Evolutionary conservation across 176 grass and related monocot species (phyloP).

Genomic region (Oropetium thomaeum): DNA sequence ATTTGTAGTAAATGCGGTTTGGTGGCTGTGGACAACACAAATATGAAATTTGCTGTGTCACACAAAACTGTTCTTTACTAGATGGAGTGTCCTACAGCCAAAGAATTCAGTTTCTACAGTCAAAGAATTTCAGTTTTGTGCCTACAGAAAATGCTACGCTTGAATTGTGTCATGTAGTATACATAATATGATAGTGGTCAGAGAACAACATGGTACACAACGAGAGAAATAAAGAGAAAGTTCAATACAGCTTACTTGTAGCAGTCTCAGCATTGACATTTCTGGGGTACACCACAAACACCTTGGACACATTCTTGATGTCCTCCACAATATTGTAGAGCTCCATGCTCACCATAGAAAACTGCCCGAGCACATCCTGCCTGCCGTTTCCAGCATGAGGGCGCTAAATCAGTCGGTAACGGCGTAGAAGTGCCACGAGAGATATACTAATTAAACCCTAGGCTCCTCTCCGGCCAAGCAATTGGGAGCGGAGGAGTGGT

Average conservation of each 20-base stretch:
- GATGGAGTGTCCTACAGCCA: too few species aligned
- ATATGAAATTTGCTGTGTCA: too few species aligned
- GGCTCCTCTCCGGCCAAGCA: neutral
- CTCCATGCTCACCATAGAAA: slow-evolving; percentile 96
- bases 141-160: too few species aligned
- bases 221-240: neutral
- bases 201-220: neutral
- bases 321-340: slow-evolving; percentile 98
- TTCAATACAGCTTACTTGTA: slow-evolving; percentile 39
- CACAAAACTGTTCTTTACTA: too few species aligned
- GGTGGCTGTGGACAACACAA: too few species aligned
- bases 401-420: neutral
- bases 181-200: neutral
- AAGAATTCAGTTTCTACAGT: too few species aligned
- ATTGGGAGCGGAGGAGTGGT: neutral
- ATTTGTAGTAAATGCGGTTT: slow-evolving; percentile 3
- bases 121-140: too few species aligned
- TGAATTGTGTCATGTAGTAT: too few species aligned
- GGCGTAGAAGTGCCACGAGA: neutral
- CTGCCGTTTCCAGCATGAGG: slow-evolving; percentile 14
- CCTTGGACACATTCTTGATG: slow-evolving; percentile 96
- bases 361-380: slow-evolving; percentile 92
- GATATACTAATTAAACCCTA: slow-evolving; percentile 36
- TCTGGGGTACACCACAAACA: slow-evolving; percentile 75
- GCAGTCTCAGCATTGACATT: slow-evolving; percentile 96